Conservation (phyloP, 2,329 filamentous ascomycete genomes). For the Geoglossum cookeanum region DNA sequence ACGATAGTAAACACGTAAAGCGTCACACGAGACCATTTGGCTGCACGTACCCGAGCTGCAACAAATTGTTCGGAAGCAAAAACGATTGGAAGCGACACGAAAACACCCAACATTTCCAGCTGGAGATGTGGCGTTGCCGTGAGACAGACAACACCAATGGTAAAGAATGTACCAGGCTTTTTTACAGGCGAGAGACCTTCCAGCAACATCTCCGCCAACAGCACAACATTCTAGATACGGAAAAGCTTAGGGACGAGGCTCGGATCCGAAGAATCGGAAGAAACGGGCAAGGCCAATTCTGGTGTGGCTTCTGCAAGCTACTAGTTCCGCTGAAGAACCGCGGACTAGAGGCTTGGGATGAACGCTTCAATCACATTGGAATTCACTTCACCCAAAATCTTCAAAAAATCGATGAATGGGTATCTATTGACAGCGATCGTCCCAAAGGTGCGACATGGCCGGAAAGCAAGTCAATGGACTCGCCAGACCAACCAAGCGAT, state of each 20-base stretch:
- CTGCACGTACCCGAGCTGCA: conserved; percentile 54
- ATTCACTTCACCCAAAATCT: conserved; percentile 38
- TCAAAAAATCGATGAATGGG: conserved; percentile 37
- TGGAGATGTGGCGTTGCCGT: conserved; percentile 54
- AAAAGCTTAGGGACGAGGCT: conserved; percentile 19
- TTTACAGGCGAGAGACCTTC: conserved; percentile 39
- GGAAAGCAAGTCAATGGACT: background rate
- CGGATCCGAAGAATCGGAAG: conserved; percentile 40
- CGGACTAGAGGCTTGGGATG: conserved; percentile 37
- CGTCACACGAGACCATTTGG: conserved; percentile 65
- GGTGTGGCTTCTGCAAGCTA: conserved; percentile 66
- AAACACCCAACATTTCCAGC: conserved; percentile 53
- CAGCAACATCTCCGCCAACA: conserved; percentile 37
- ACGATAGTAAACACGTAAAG: conserved; percentile 58
- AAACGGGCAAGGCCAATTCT: conserved; percentile 48
- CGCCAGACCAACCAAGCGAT: background rate
- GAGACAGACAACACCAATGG: conserved; percentile 15
- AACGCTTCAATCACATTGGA: conserved; percentile 57
- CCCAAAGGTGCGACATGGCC: background rate
- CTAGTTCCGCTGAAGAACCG: conserved; percentile 33
- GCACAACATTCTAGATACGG: conserved; percentile 23
- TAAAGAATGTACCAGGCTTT: conserved; percentile 36
- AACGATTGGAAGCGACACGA: conserved; percentile 92
- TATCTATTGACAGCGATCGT: conserved; percentile 11
- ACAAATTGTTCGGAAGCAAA: conserved; percentile 70